A percentile compares a stretch with the other conserved stretches of the same genome.
These are phyloP conservation scores for Mortierella sp. DNA, from an alignment of 371 early-diverging fungal genomes.

Conservation along the genomic window DNA sequence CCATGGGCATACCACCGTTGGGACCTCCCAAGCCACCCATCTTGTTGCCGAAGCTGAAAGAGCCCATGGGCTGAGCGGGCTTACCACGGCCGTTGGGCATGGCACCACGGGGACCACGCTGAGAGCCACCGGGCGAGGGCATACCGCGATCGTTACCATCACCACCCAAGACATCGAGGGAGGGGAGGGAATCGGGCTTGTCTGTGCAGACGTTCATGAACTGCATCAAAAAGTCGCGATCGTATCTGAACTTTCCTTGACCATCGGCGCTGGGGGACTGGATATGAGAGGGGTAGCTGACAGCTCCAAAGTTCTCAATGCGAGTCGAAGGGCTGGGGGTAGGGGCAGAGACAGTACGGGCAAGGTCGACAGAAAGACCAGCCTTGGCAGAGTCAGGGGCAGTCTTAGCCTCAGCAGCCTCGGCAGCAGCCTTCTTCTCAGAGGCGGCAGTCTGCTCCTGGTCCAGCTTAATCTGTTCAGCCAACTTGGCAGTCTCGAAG, in stretches of 20 bases:
- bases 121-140: slow-evolving; percentile 72
- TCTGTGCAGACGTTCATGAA: slow-evolving; percentile 79
- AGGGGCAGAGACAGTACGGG: slow-evolving; percentile 52
- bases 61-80: slow-evolving; percentile 62
- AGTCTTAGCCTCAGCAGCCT: slow-evolving; percentile 31
- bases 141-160: slow-evolving; percentile 71
- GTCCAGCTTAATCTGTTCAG: slow-evolving; percentile 56
- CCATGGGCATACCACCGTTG: slow-evolving; percentile 64
- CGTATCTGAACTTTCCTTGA: slow-evolving; percentile 72
- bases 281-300: slow-evolving; percentile 57
- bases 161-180: slow-evolving; percentile 74
- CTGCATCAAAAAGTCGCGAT: slow-evolving; percentile 84
- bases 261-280: slow-evolving; percentile 60
- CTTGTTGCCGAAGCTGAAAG: slow-evolving; percentile 64
- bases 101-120: slow-evolving; percentile 65
- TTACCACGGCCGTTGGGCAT: slow-evolving; percentile 45
- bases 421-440: slow-evolving; percentile 32
- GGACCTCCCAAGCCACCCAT: slow-evolving; percentile 59
- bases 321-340: slow-evolving; percentile 34
- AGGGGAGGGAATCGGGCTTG: slow-evolving; percentile 76
- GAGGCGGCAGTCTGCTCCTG: slow-evolving; percentile 42
- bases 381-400: slow-evolving; percentile 56
- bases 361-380: slow-evolving; percentile 47
- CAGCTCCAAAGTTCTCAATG: slow-evolving; percentile 52
- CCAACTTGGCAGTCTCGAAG: slow-evolving; percentile 59